phyloP scores from a whole-genome alignment of 352 stramenopile genomes.

The Pythium rishiriense region DNA sequence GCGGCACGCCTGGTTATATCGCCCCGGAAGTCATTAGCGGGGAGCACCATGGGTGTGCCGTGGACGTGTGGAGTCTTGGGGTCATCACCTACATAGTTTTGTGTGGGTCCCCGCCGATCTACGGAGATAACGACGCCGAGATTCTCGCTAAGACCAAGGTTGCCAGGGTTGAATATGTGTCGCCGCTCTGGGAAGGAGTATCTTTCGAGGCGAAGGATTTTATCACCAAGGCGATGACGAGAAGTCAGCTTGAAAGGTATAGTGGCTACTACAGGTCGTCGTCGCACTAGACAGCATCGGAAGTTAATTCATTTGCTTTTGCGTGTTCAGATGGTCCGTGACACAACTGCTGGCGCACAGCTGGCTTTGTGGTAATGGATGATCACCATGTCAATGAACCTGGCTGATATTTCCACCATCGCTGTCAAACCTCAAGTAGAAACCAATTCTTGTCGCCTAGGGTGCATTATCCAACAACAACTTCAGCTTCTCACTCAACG shows the following conservation, averaged over 20 bases:
- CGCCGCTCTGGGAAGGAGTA: neutral
- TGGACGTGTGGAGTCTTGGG: constrained; percentile 3
- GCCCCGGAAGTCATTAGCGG: neutral
- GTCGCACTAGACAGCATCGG: neutral
- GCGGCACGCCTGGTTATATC: neutral
- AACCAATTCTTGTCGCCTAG: too few relatives aligned
- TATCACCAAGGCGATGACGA: neutral
- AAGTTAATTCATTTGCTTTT: neutral
- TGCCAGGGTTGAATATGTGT: neutral
- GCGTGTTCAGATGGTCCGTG: neutral
- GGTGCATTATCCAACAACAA: neutral
- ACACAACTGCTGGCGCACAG: neutral
- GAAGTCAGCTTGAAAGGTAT: neutral
- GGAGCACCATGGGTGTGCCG: neutral
- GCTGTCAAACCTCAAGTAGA: too few relatives aligned
- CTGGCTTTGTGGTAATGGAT: neutral
- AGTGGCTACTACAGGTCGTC: neutral
- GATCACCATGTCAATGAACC: neutral
- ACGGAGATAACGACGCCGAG: neutral
- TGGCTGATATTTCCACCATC: neutral
- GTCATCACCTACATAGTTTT: neutral
- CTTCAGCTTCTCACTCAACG: neutral
- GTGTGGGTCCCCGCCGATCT: neutral
- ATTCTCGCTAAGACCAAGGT: neutral
- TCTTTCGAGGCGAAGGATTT: constrained; percentile 1